These are phyloP conservation scores for Macadamia tetraphylla DNA, from an alignment of 164 flowering plant genomes.

Conservation along the genomic window DNA sequence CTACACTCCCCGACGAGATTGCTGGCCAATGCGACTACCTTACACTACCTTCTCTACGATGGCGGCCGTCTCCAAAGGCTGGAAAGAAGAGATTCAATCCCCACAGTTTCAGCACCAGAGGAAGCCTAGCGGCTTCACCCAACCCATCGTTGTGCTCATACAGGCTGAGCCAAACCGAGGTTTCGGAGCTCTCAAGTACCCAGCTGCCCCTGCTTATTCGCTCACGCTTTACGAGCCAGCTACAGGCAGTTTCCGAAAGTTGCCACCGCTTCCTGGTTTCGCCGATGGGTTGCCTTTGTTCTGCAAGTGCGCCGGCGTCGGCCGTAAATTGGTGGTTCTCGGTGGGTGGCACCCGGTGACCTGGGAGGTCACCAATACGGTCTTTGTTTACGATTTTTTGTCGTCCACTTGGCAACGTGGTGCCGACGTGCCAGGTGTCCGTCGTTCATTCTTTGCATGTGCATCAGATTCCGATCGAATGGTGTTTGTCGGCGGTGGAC, in stretches of 20 bases:
- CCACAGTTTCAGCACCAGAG: conserved; percentile 36
- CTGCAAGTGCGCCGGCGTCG: conserved; percentile 46
- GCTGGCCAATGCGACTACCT: conserved; percentile 39
- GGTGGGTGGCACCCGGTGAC: conserved; percentile 65
- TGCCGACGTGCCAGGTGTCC: conserved; percentile 47
- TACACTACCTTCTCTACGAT: conserved; percentile 25
- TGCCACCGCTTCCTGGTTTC: conserved; percentile 39
- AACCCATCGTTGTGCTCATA: conserved; percentile 28
- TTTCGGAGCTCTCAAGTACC: not conserved
- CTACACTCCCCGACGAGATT: conserved; percentile 58
- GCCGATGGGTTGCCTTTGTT: conserved; percentile 50
- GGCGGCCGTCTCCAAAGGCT: conserved; percentile 31
- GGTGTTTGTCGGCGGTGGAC: conserved; percentile 75
- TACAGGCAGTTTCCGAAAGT: conserved; percentile 36
- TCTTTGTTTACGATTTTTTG: conserved; percentile 42
- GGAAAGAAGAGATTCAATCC: conserved; percentile 35
- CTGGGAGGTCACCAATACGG: conserved; percentile 32
- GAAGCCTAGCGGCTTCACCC: conserved; percentile 22
- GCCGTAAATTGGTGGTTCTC: conserved; percentile 45
- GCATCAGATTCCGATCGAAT: conserved; percentile 39
- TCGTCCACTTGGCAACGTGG: conserved; percentile 56
- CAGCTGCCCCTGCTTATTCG: conserved; percentile 26
- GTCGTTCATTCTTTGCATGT: conserved; percentile 52
- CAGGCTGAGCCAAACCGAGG: conserved; percentile 35
- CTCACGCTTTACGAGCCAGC: conserved; percentile 41